These are phyloP conservation scores for Quercus gilva DNA, from an alignment of 306 rosid species.

Conservation along the genomic window DNA sequence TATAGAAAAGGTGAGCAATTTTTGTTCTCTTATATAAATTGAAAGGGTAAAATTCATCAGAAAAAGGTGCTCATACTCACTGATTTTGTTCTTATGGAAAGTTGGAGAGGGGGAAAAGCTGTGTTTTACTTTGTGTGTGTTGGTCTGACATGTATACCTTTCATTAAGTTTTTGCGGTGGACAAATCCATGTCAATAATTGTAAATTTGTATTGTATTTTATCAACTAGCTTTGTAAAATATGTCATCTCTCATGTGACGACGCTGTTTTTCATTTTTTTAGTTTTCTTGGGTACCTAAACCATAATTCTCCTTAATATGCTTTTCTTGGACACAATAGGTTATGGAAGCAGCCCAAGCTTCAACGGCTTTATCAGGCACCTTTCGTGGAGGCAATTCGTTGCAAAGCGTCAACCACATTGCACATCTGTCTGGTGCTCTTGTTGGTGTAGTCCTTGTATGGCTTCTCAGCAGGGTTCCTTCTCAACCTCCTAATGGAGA, in stretches of 20 bases:
- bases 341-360: constrained; percentile 98
- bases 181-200: neutral
- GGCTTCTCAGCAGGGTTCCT: constrained; percentile 88
- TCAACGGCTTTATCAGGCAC: constrained; percentile 68
- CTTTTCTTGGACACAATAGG: constrained; percentile 41
- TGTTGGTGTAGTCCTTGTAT: constrained; percentile 85
- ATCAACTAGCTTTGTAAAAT: neutral
- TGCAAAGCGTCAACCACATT: constrained; percentile 81
- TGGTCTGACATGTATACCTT: neutral
- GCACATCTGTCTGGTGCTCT: constrained; percentile 99
- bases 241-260: neutral
- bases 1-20: constrained; percentile 67
- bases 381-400: constrained; percentile 47
- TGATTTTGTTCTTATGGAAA: neutral
- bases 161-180: neutral
- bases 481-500: constrained; percentile 46
- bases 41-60: neutral
- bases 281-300: neutral
- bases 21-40: neutral
- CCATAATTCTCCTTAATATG: neutral
- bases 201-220: neutral
- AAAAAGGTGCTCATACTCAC: neutral
- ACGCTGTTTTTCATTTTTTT: neutral
- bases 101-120: neutral
- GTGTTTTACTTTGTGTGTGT: constrained; percentile 3